Conservation (phyloP, 257 asterid species). For the Solanum clarkiae region DNA sequence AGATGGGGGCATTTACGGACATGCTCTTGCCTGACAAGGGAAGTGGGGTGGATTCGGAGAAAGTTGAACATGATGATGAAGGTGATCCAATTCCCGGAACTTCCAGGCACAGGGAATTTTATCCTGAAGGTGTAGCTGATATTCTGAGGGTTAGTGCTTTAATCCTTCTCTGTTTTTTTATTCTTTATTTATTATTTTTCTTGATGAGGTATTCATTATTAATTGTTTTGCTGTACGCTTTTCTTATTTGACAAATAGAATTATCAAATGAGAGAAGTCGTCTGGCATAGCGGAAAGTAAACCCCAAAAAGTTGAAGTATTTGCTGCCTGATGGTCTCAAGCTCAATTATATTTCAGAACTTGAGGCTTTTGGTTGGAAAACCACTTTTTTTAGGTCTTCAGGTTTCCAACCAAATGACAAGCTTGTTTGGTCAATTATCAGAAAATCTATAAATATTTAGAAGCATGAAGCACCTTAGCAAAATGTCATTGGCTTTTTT, state of each 20-base stretch:
- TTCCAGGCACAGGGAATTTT: conserved; percentile 95
- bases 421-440: background rate
- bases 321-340: background rate
- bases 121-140: conserved; percentile 98
- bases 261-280: background rate
- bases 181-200: background rate
- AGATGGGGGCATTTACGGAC: conserved; percentile 99
- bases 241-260: background rate
- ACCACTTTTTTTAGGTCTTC: background rate
- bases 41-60: conserved; percentile 52
- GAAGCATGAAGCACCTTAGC: background rate
- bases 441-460: background rate
- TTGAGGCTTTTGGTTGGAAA: background rate
- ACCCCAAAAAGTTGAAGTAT: background rate
- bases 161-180: background rate
- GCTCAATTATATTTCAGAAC: background rate
- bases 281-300: background rate
- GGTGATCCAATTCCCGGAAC: conserved; percentile 97
- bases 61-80: conserved; percentile 73
- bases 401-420: background rate
- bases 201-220: background rate
- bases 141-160: conserved; percentile 58
- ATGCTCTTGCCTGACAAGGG: conserved; percentile 99
- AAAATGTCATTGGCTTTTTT: background rate
- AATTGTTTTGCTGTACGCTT: background rate